phyloP scores from a whole-genome alignment of 805 yeast genomes.

The Candida hungchunana region DNA sequence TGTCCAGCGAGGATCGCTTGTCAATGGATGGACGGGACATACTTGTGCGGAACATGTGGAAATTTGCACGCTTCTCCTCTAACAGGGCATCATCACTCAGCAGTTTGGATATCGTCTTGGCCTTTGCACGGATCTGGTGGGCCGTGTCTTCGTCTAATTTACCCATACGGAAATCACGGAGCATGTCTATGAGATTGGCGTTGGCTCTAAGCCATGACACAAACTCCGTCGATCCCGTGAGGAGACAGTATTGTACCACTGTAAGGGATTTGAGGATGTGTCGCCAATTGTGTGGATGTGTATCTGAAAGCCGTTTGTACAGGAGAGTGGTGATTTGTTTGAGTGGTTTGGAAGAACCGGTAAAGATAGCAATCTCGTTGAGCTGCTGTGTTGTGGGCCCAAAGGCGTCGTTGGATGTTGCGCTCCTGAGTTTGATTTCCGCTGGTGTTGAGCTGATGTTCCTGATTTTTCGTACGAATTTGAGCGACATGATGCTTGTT shows the following conservation, averaged over 20 bases:
- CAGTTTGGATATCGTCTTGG: slow-evolving; percentile 30
- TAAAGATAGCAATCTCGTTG: slow-evolving; percentile 45
- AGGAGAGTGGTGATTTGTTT: slow-evolving; percentile 37
- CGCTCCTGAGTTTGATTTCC: slow-evolving; percentile 36
- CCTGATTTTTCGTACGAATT: slow-evolving; percentile 30
- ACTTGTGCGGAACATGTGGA: slow-evolving; percentile 36
- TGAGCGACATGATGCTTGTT: slow-evolving; percentile 23
- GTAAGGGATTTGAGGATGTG: slow-evolving; percentile 48
- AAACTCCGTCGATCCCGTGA: slow-evolving; percentile 51
- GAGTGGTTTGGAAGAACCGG: slow-evolving; percentile 37
- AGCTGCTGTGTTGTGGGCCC: slow-evolving; percentile 57
- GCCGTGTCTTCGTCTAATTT: slow-evolving; percentile 25
- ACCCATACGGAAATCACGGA: slow-evolving; percentile 28
- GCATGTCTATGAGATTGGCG: slow-evolving; percentile 29
- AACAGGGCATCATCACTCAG: slow-evolving; percentile 33
- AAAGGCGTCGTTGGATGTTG: slow-evolving; percentile 48
- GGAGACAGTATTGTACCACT: slow-evolving; percentile 44
- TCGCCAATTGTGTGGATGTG: slow-evolving; percentile 31
- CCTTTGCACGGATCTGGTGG: slow-evolving; percentile 35
- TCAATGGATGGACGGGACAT: slow-evolving; percentile 38
- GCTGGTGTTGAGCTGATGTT: slow-evolving; percentile 27
- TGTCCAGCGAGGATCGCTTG: slow-evolving; percentile 25
- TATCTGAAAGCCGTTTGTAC: slow-evolving; percentile 35
- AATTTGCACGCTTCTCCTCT: slow-evolving; percentile 36
- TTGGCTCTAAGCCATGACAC: slow-evolving; percentile 43